Evolutionary conservation across 169 alveolate species (phyloP).

Genomic region (Cryptosporidium felis): DNA sequence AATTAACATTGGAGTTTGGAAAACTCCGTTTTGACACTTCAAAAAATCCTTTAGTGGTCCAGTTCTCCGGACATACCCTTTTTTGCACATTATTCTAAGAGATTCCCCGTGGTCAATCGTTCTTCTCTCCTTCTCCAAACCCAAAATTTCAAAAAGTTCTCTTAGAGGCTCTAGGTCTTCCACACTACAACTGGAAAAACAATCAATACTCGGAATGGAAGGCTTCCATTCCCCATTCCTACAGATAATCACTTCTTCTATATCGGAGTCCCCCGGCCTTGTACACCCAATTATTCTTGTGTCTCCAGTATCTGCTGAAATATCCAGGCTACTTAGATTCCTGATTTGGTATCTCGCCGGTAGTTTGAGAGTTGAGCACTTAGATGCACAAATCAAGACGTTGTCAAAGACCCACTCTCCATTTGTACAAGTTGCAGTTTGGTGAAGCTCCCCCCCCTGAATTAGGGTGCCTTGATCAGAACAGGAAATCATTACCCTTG

Average conservation of each 20-base stretch:
- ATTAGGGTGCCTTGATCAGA: conserved; percentile 56
- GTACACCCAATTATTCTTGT: conserved; percentile 15
- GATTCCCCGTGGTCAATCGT: conserved; percentile 22
- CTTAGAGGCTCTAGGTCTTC: conserved; percentile 14
- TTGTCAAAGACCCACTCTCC: conserved; percentile 71
- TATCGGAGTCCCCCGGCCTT: conserved; percentile 15
- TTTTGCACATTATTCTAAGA: conserved; percentile 29
- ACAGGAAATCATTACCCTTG: conserved; percentile 36
- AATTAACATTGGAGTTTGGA: conserved; percentile 32
- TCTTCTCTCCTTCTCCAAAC: background rate
- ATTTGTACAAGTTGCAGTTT: conserved; percentile 52
- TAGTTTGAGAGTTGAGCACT: conserved; percentile 30
- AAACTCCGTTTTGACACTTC: conserved; percentile 46
- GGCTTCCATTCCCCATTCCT: conserved; percentile 68
- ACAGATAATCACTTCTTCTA: conserved; percentile 39
- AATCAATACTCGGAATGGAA: conserved; percentile 29
- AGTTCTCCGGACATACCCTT: conserved; percentile 55
- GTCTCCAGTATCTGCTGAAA: conserved; percentile 65
- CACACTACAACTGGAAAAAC: conserved; percentile 11
- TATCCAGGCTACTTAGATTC: background rate
- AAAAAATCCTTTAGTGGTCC: conserved; percentile 35
- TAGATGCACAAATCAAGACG: conserved; percentile 46
- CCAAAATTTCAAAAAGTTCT: conserved; percentile 28
- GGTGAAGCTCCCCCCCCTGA: conserved; percentile 54
- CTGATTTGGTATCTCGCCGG: conserved; percentile 32